Evolutionary conservation across 768 basidiomycete genomes (phyloP), one percentile per base, ranked within the genome.

Genomic region (Megacollybia marginata): DNA sequence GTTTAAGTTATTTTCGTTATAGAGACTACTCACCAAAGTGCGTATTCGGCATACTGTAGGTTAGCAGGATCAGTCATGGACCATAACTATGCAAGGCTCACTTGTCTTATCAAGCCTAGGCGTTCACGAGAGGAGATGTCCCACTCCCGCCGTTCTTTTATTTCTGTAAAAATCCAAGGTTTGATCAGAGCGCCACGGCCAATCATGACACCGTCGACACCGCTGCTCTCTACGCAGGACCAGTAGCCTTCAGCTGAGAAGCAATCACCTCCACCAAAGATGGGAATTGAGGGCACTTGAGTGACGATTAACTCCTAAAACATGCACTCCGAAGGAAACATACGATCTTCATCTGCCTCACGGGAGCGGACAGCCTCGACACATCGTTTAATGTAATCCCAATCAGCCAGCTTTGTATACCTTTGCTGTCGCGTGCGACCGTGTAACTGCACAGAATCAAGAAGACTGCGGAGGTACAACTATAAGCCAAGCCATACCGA

Each of bases 241-340:
- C 87, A 88, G 64, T 94, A 94, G 51, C 80, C 85, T 51, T 86
- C 72, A 5, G 88, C 81, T 2, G 92, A 94, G 70, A 88, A 99
- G 55, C 87, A 89, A 62, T 99, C 96, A 0, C 96, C 96, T 23
- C 92, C 92, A 8, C 96, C 96, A 55, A 97, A 95, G 42, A 99
- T 93, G 0, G 94, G 94, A n/a, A 97, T 74, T 0, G 87, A 78
- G 0, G 83, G 74, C 12, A 94, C 88, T 89, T 18, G 51, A 35
- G 12, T 47, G 48, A n/a, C 23, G 47, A 5, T 31, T n/a, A 23
- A 35, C 35, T n/a, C 46, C 9, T 23, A 23, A 31, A 46, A 45
- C 35, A 35, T 42, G 38, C n/a, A n/a, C 32, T n/a, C 43, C 50
- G 12, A 15, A 18, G 20, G 31, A 33, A 7, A 73, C 83, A 51